Evolutionary conservation across 2,329 filamentous ascomycete species (phyloP), one percentile per base, ranked within the genome.

Genomic region (Alternaria alternata): DNA sequence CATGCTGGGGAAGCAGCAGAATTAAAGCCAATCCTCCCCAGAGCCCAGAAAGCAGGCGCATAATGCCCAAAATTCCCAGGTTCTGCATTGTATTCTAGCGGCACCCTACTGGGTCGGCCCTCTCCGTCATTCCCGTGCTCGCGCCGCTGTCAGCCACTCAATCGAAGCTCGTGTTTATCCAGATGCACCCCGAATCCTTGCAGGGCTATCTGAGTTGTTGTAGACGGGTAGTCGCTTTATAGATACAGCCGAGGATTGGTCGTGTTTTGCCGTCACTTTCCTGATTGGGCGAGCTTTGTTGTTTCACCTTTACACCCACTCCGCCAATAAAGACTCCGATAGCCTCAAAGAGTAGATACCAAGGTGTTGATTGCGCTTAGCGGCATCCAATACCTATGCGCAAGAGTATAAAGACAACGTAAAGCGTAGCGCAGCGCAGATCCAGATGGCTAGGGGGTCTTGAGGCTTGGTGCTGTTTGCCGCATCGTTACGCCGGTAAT

Each of bases 91-190:
- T 56, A 30, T 43, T 18, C 55, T 52, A 28, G 28, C 24, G 43
- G 36, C 44, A 32, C 51, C 54, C 49, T 54, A 53, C 53, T 52
- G 62, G 38, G 42, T 47, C 51, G 36, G 38, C 44, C 47, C 55
- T 51, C 36, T 18, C 39, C 36, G 51, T 58, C 52, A 59, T 57
- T 57, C 55, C 49, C 57, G 52, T 30, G 32, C 51, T 34, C 52
- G 57, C 48, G 54, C 48, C 57, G 53, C 54, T 59, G 55, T 59
- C 52, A 59, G 51, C 62, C 62, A 62, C 49, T 61, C 39, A 49
- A 51, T 26, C 11, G 30, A 28, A 44, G 24, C 44, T 36, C 38
- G 43, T 41, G 42, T 46, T 34, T 36, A 24, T 51, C 16, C 28
- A 51, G 26, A 16, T 12, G 51, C 28, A 36, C 22, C n/a, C 32